These are phyloP conservation scores for Sextonia rubra DNA, from an alignment of 164 flowering plant species.

Conservation along the genomic window DNA sequence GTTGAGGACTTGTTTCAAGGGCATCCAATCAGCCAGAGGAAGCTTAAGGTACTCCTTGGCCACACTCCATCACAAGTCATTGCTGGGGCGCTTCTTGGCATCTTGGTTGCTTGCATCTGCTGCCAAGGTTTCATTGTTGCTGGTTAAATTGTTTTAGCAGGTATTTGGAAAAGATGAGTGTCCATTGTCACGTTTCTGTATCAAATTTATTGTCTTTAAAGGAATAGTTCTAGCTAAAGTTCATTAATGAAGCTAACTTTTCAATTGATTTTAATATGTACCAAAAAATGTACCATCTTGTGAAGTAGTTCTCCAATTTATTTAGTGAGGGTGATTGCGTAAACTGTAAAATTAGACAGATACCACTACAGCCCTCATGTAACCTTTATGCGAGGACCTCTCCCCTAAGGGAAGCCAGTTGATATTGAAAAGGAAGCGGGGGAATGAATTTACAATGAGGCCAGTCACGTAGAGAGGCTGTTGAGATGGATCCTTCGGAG, in stretches of 20 bases:
- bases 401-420: no score
- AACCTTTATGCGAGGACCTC: no score
- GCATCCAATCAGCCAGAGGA: constrained; percentile 89
- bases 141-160: constrained; percentile 12
- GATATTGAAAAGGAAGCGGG: no score
- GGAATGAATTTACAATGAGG: no score
- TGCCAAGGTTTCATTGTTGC: constrained; percentile 52
- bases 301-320: neutral
- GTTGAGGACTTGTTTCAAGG: constrained; percentile 84
- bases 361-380: no score
- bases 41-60: constrained; percentile 94
- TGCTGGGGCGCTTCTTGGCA: constrained; percentile 87
- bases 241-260: no score
- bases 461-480: no score
- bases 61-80: constrained; percentile 92
- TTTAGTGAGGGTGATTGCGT: no score
- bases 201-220: neutral
- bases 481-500: neutral
- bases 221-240: neutral
- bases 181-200: neutral
- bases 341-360: no score
- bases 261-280: neutral
- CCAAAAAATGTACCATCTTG: neutral
- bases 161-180: neutral
- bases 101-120: constrained; percentile 65